Evolutionary conservation across 306 rosid genomes (phyloP), one percentile per base, ranked within the genome.

Genomic region (Inga leiocalycina): DNA sequence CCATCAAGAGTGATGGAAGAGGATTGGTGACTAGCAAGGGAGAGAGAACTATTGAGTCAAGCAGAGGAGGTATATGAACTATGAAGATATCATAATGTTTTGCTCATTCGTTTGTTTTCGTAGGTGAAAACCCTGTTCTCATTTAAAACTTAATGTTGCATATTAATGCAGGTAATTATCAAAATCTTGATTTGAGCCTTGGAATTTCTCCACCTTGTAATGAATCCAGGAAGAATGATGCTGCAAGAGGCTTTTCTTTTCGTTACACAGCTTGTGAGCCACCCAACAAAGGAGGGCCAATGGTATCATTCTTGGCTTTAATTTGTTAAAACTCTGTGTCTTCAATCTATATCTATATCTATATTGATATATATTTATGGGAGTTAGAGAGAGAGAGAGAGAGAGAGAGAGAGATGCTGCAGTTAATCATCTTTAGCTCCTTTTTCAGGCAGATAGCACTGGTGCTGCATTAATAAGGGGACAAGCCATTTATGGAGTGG

Each of bases 141-240:
- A 44, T 75, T 22, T 44, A 15, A 70, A 56, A 83, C 69, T 49
- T 78, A 4, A 0, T 15, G 20, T 71, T 45, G n/a, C 27, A 34
- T 10, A 74, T 71, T 70, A 74, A 82, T 85, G 19, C 91, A 93
- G 96, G 77, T 6, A 45, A 84, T 41, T 48, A 76, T 75, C 91
- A 86, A 67, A 81, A 80, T 84, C 95, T 94, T 84, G 98, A 94
- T 86, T 85, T 94, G 79, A 92, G 89, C 81, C 90, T 94, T 74
- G 93, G 92, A 35, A 88, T 92, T 20, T 84, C 92, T 39, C 88
- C 97, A 4, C 89, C 89, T 61, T 86, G 85, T 51, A 79, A 24
- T 24, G 80, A 57, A 57, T 71, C 82, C 85, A 81, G 35, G 81
- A 51, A 67, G 80, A 70, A 41, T 66, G 61, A 59, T 65, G 85